Base-by-base conservation (phyloP, 208 protist species). In the Wallacemonas sp. region DNA sequence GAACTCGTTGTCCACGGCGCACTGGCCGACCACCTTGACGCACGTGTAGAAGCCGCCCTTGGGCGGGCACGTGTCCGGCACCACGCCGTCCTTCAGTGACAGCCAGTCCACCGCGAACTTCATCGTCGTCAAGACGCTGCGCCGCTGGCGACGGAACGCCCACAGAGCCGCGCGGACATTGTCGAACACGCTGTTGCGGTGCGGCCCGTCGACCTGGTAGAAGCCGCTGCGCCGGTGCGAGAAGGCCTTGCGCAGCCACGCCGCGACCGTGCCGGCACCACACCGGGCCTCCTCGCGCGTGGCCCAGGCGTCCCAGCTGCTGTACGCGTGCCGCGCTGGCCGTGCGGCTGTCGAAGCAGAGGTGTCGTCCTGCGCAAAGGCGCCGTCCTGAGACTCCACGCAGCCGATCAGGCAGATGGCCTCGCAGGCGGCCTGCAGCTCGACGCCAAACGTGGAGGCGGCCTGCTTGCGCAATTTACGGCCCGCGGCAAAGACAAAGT, bases 11-110 rank as follows among this genome's bases (percentile, higher is more conserved):
- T 82, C 61, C 3, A 85, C 72, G 2, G 76, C 66, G 26, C 61
- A 73, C 71, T 91, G 85, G 4, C 90, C 90, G 22, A 93, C 76
- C 22, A 92, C 65, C 76, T 93, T 93, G 26, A 86, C 74, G 1
- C 81, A 84, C 25, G 90, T 96, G 67, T 78, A 82, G 72, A 96
- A 89, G 12, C 77, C 72, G 33, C 61, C 61, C 45, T 70, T 61
- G 57, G 57, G 23, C 20, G 42, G 57, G 32, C 33, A 49, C 39
- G 41, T 65, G 39, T 63, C 25, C n/a, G 74, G 63, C 36, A 96
- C 61, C 2, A 93, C 79, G 28, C 90, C 90, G 61, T 79, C 61
- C 29, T 66, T 61, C 33, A 85, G 36, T 26, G 64, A 48, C 12
- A 93, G 70, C 90, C 90, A 96, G 29, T 67, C 55, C 42, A 89